These are phyloP conservation scores for Mycena latifolia DNA, from an alignment of 768 basidiomycete genomes.

Conservation along the genomic window DNA sequence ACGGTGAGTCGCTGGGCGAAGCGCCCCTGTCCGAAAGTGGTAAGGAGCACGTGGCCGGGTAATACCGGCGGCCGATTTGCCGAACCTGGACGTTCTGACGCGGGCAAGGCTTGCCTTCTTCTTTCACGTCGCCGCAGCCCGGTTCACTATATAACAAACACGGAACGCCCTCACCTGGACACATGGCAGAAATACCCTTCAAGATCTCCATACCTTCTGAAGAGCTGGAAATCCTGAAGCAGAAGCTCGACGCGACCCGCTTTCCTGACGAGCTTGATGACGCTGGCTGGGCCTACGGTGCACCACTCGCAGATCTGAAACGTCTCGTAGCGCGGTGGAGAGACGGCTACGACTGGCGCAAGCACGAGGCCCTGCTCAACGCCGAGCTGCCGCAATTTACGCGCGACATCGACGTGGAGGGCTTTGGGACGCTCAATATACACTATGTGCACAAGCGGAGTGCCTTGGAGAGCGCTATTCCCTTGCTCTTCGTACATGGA, in stretches of 20 bases:
- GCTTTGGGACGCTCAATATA: slow-evolving; percentile 52
- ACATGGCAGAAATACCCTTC: slow-evolving; percentile 16
- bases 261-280: slow-evolving; percentile 56
- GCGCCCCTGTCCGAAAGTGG: too few relatives aligned
- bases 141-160: too few relatives aligned
- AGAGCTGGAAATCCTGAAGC: slow-evolving; percentile 2
- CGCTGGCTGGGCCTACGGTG: slow-evolving; percentile 64
- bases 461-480: slow-evolving; percentile 34
- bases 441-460: slow-evolving; percentile 61
- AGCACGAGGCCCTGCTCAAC: slow-evolving; percentile 52
- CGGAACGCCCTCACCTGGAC: too few relatives aligned
- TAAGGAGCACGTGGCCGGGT: too few relatives aligned
- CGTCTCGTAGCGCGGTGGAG: slow-evolving; percentile 63
- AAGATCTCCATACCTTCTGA: background rate
- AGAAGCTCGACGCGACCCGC: slow-evolving; percentile 8
- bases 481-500: slow-evolving; percentile 60
- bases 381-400: slow-evolving; percentile 57
- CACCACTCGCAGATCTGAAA: slow-evolving; percentile 60
- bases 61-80: too few relatives aligned
- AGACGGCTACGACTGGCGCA: slow-evolving; percentile 54
- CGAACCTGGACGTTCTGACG: too few relatives aligned
- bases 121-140: too few relatives aligned
- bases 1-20: too few relatives aligned
- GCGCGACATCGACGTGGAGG: slow-evolving; percentile 53
- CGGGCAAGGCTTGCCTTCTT: too few relatives aligned